Evolutionary conservation across 257 asterid genomes (phyloP).

Genomic region (Jacaranda copaia): DNA sequence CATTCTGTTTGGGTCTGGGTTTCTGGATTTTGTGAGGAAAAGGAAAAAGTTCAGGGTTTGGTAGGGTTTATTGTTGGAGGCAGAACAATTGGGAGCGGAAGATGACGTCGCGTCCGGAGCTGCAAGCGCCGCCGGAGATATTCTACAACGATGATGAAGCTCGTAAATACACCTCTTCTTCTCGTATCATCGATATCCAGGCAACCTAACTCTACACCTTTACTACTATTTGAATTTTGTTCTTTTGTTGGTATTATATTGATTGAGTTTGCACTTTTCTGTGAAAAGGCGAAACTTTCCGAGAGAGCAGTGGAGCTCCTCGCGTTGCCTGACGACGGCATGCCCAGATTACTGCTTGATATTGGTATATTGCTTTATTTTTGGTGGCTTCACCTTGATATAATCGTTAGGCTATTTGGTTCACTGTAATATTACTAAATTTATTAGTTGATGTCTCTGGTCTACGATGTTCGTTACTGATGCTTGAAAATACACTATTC

Average conservation of each 20-base stretch:
- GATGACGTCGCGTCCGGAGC: conserved; percentile 92
- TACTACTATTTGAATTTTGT: not conserved
- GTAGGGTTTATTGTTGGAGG: not conserved
- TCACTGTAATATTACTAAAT: not conserved
- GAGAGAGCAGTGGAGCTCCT: conserved; percentile 97
- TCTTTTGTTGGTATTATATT: not conserved
- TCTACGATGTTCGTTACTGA: not conserved
- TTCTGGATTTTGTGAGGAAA: no score
- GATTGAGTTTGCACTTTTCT: conserved; percentile 1
- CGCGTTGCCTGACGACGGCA: conserved; percentile 80
- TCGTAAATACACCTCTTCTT: conserved; percentile 94
- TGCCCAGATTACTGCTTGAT: conserved; percentile 87
- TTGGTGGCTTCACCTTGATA: not conserved
- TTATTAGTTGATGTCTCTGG: not conserved
- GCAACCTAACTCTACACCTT: conserved; percentile 33
- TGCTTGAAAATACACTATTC: not conserved
- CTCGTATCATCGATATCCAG: conserved; percentile 96
- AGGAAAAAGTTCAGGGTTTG: not conserved
- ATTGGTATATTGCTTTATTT: conserved; percentile 57
- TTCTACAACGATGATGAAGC: conserved; percentile 94
- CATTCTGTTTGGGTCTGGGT: no score
- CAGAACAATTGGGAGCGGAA: not conserved
- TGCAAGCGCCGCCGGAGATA: conserved; percentile 97
- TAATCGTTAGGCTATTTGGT: not conserved
- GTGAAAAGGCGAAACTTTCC: conserved; percentile 73